Evolutionary conservation across 176 grass and related monocot species (phyloP).

Genomic region (Secale cereale): DNA sequence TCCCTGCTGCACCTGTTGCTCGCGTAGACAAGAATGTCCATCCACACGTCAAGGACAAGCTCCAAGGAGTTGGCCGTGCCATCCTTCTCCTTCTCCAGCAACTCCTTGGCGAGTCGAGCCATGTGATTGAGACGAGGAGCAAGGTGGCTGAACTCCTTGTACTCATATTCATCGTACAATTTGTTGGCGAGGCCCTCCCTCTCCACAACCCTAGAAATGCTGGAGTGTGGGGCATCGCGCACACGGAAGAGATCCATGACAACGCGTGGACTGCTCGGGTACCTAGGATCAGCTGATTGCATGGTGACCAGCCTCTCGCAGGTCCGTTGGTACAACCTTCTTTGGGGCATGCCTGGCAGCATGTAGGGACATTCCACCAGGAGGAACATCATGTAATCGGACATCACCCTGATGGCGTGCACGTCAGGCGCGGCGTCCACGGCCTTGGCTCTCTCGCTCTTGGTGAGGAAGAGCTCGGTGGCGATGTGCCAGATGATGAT

Average conservation of each 20-base stretch:
- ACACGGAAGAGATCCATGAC: too few species aligned
- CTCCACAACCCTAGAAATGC: too few species aligned
- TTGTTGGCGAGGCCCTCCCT: too few species aligned
- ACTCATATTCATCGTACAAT: too few species aligned
- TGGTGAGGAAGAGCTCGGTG: not conserved
- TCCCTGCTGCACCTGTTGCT: not conserved
- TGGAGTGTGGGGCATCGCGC: too few species aligned
- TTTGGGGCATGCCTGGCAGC: not conserved
- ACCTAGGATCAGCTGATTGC: not conserved
- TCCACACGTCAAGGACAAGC: not conserved
- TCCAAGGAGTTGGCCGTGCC: not conserved
- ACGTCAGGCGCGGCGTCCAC: accelerated
- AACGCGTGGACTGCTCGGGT: too few species aligned
- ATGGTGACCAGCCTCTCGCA: not conserved
- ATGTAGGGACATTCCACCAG: not conserved
- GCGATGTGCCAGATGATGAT: constrained; percentile 10
- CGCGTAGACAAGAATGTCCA: not conserved
- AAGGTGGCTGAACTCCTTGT: too few species aligned
- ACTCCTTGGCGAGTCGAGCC: not conserved
- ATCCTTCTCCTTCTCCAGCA: not conserved
- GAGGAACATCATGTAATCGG: not conserved
- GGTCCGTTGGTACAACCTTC: not conserved
- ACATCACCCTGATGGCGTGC: not conserved
- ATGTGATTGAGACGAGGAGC: not conserved
- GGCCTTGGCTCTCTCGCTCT: not conserved